These are phyloP conservation scores for Globisporangium nagaii DNA, from an alignment of 352 stramenopile genomes.

Conservation along the genomic window DNA sequence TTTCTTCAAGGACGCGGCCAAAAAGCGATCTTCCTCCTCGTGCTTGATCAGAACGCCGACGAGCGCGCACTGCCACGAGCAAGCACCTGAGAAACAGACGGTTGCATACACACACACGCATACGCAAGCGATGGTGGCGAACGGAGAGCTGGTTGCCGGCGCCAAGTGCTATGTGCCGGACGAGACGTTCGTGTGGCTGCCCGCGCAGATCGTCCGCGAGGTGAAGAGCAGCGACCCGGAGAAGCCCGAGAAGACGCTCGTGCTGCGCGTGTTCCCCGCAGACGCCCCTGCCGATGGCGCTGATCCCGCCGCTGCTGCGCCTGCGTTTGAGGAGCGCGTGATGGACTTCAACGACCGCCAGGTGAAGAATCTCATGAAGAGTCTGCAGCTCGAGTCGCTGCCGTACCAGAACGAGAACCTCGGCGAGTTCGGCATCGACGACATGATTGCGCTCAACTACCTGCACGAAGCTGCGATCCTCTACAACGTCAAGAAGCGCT, in stretches of 20 bases:
- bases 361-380: constrained; percentile 54
- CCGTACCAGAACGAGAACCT: constrained; percentile 77
- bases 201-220: constrained; percentile 65
- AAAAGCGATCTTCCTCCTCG: too few species aligned
- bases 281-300: not conserved
- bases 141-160: constrained; percentile 28
- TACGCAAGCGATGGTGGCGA: not conserved
- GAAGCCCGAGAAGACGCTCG: constrained; percentile 47
- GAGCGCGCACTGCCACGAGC: too few species aligned
- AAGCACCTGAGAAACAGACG: not conserved
- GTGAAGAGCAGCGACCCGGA: constrained; percentile 42
- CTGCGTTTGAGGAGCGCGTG: constrained; percentile 42
- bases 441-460: constrained; percentile 87
- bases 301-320: constrained; percentile 15
- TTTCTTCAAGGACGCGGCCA: constrained; percentile 5
- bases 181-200: constrained; percentile 70
- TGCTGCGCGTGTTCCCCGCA: constrained; percentile 47
- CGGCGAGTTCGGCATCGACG: constrained; percentile 55
- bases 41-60: too few species aligned
- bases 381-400: constrained; percentile 61
- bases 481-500: constrained; percentile 88
- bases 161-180: constrained; percentile 83
- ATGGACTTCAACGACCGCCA: constrained; percentile 75
- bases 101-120: not conserved
- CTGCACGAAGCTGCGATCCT: constrained; percentile 89